Base-by-base conservation (phyloP, 805 yeast species). In the Yarrowia sp. region DNA sequence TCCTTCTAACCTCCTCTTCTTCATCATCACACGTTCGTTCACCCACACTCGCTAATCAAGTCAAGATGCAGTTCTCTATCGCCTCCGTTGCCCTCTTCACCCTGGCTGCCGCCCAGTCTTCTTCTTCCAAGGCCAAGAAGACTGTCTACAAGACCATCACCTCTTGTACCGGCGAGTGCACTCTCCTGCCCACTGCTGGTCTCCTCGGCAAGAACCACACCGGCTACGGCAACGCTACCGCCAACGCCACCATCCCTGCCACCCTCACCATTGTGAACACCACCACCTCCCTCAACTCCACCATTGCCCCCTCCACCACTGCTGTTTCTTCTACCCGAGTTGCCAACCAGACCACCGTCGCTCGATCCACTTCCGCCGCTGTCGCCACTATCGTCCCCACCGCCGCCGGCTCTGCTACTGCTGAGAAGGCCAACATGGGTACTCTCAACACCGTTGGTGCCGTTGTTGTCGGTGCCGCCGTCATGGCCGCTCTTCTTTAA, bases 301-400 rank as follows among this genome's bases (percentile, higher is more conserved):
- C 58, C 41, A 41, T 51, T 16, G 58, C 21, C 19, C n/a, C 38
- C 17, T 14, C 17, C 16, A 12, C 38, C 7, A 4, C 38, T 16
- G n/a, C 17, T 16, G 38, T 5, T 16, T 33, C 17, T 16, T 14
- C 38, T 16, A 14, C 38, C 17, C 17, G 38, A 33, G 38, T 22
- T 8, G 32, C 14, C 26, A 21, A 17, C 54, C 30, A 48, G 40
- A 32, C 21, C 28, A 36, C 28, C 28, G 10, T 40, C 8, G 56
- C 40, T 17, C 14, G 24, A 16, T 17, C 36, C n/a, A 9, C 52
- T 28, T 36, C 68, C 21, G 28, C 6, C 10, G 28, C 28, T 41
- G 19, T 24, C n/a, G 56, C 59, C 10, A 28, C 67, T 4, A 66
- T 63, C 41, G 65, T 48, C 8, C 52, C 68, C 12, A 38, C 67